Percentiles rank a stretch among this genome's conserved stretches.
Evolutionary conservation across 495 filamentous ascomycete species (phyloP).

Genomic region (Tuber magnatum): DNA sequence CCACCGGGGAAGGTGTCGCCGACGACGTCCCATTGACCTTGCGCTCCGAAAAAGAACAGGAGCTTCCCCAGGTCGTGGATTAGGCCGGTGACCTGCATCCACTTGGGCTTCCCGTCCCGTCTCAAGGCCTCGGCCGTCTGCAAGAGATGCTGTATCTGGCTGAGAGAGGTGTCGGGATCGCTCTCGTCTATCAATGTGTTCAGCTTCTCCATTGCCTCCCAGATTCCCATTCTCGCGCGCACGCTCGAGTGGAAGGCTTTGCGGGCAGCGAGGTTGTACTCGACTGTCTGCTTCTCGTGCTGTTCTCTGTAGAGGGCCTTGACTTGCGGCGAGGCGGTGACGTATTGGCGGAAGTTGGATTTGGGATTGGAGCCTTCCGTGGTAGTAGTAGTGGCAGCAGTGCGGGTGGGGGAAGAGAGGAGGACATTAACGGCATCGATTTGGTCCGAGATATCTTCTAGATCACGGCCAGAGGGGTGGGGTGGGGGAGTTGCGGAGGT

Average conservation of each 20-base stretch:
- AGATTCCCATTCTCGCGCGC: constrained; percentile 70
- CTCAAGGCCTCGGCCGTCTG: constrained; percentile 83
- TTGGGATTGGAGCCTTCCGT: constrained; percentile 61
- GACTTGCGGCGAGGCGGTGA: constrained; percentile 15
- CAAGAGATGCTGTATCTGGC: constrained; percentile 79
- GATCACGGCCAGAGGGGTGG: constrained; percentile 46
- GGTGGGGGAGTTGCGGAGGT: neutral
- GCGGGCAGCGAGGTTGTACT: constrained; percentile 52
- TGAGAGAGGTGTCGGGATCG: constrained; percentile 78
- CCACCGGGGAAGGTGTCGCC: constrained; percentile 72
- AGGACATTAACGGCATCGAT: constrained; percentile 77
- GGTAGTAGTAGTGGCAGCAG: constrained; percentile 57
- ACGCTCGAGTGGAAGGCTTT: constrained; percentile 60
- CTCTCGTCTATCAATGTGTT: constrained; percentile 82
- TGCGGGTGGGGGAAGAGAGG: constrained; percentile 56
- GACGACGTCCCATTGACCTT: constrained; percentile 88
- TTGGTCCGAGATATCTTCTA: constrained; percentile 72
- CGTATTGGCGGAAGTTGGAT: constrained; percentile 52
- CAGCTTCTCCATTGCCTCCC: constrained; percentile 84
- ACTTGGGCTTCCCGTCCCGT: constrained; percentile 78
- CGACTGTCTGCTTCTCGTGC: constrained; percentile 40
- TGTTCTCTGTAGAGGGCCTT: constrained; percentile 35
- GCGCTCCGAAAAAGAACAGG: constrained; percentile 71
- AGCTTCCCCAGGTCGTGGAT: constrained; percentile 87
- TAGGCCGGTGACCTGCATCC: constrained; percentile 87